Evolutionary conservation across 73 alveolate species (phyloP).

Genomic region (Uronychia setigera): DNA sequence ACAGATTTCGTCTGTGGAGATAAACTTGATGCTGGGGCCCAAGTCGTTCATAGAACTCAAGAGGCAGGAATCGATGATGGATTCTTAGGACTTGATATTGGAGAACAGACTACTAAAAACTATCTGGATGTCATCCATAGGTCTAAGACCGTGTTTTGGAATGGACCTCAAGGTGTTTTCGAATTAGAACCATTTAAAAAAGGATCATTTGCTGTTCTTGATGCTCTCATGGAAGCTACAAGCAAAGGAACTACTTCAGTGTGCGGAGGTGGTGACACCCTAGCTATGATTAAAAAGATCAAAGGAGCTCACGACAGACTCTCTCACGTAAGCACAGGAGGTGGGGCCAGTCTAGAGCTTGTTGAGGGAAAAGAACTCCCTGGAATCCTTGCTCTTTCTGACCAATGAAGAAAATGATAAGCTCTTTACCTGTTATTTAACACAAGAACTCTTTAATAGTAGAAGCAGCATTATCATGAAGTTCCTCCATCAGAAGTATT

Average conservation of each 20-base stretch:
- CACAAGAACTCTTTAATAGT: too few relatives aligned
- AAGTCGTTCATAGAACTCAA: slow-evolving; percentile 34
- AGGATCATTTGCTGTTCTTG: slow-evolving; percentile 73
- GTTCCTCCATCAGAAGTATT: too few relatives aligned
- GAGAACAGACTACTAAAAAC: slow-evolving; percentile 74
- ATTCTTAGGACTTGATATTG: slow-evolving; percentile 96
- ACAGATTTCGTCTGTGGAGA: slow-evolving; percentile 88
- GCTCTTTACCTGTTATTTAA: too few relatives aligned
- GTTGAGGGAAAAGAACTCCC: slow-evolving; percentile 96
- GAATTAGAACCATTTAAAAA: slow-evolving; percentile 80
- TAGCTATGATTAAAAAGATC: slow-evolving; percentile 61
- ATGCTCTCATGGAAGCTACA: slow-evolving; percentile 66
- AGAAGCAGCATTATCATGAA: too few relatives aligned
- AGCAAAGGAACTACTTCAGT: slow-evolving; percentile 82
- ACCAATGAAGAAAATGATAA: too few relatives aligned
- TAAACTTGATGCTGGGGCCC: slow-evolving; percentile 73
- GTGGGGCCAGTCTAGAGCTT: slow-evolving; percentile 95
- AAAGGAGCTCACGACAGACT: slow-evolving; percentile 41
- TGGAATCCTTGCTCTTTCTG: slow-evolving; percentile 71
- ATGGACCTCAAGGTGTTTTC: slow-evolving; percentile 91
- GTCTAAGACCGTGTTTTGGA: slow-evolving; percentile 85
- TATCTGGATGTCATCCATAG: slow-evolving; percentile 34
- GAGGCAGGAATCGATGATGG: slow-evolving; percentile 74
- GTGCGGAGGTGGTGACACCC: slow-evolving; percentile 96
- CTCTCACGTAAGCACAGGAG: slow-evolving; percentile 96